Evolutionary conservation across 345 rosid species (phyloP).

Genomic region (Citrus maxima): DNA sequence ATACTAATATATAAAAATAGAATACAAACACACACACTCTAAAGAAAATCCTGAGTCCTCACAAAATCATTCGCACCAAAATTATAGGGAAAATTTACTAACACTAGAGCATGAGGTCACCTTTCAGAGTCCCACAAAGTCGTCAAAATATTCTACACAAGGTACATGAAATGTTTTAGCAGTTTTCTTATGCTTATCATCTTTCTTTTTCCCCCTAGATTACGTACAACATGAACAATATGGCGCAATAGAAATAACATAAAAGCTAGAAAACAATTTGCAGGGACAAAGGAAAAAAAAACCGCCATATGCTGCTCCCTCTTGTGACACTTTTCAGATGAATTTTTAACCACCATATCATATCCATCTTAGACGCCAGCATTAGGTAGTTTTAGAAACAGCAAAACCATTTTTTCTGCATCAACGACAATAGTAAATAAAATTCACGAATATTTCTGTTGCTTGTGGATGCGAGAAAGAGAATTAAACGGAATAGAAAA

Average conservation of each 20-base stretch:
- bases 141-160: conserved; percentile 1
- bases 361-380: background rate
- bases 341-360: background rate
- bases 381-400: conserved; percentile 4
- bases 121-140: background rate
- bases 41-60: background rate
- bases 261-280: background rate
- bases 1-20: background rate
- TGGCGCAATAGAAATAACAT: background rate
- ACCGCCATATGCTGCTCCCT: background rate
- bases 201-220: background rate
- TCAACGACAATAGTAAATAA: too few relatives aligned
- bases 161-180: background rate
- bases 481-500: background rate
- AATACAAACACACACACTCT: background rate
- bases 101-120: background rate
- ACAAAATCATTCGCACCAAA: background rate
- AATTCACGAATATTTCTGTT: too few relatives aligned
- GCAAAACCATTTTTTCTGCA: conserved; percentile 22
- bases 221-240: background rate
- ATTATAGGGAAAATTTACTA: background rate
- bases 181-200: background rate
- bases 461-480: too few relatives aligned
- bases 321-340: background rate
- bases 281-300: background rate